Evolutionary conservation across 1,139 yeast genomes (phyloP).

Genomic region (Kazachstania sp.): DNA sequence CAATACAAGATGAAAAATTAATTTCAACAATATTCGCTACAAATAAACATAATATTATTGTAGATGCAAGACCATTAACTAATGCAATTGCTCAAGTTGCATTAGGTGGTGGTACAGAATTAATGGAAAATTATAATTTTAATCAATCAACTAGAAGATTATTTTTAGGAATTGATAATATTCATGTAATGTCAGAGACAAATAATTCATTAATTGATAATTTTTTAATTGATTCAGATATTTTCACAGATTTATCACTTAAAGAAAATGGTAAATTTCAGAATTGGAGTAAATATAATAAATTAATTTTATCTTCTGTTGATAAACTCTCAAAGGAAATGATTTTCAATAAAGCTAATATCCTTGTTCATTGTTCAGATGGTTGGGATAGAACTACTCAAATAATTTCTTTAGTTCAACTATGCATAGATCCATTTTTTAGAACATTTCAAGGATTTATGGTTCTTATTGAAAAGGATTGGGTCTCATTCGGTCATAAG

Average conservation of each 20-base stretch:
- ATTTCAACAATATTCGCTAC: constrained; percentile 58
- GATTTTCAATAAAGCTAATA: constrained; percentile 72
- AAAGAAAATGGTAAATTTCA: constrained; percentile 35
- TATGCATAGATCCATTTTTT: constrained; percentile 84
- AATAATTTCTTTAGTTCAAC: constrained; percentile 70
- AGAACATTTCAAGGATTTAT: constrained; percentile 84
- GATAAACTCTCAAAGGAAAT: constrained; percentile 72
- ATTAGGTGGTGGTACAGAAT: constrained; percentile 93
- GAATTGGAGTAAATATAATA: constrained; percentile 72
- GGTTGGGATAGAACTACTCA: constrained; percentile 99
- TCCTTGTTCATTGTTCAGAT: constrained; percentile 88
- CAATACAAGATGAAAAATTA: constrained; percentile 83
- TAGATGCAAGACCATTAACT: constrained; percentile 86
- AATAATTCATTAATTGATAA: constrained; percentile 53
- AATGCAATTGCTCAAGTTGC: constrained; percentile 98
- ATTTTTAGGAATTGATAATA: constrained; percentile 86
- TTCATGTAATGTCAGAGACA: constrained; percentile 90
- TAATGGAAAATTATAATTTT: constrained; percentile 69
- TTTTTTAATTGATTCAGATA: constrained; percentile 56
- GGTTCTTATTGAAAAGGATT: constrained; percentile 80
- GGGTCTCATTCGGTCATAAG: constrained; percentile 91
- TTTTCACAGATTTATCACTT: background rate
- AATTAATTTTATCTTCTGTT: constrained; percentile 64
- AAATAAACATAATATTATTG: constrained; percentile 49
- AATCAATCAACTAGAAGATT: constrained; percentile 45